These are phyloP conservation scores for Suillus tomentosus DNA, from an alignment of 768 basidiomycete genomes.

Conservation along the genomic window DNA sequence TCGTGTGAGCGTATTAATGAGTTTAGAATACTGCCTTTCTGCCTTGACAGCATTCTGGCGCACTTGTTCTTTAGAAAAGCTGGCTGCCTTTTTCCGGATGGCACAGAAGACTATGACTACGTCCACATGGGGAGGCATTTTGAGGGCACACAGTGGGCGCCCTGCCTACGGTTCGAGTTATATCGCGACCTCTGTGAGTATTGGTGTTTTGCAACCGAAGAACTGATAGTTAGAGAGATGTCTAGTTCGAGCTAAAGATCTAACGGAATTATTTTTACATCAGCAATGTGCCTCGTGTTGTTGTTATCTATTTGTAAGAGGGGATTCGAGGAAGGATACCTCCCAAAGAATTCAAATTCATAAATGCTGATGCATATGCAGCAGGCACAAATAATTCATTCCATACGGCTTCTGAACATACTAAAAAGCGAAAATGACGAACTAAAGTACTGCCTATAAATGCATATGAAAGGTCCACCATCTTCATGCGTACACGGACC, in stretches of 20 bases:
- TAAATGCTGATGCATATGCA: not conserved
- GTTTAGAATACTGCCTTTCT: slow-evolving; percentile 65
- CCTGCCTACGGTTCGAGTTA: not conserved
- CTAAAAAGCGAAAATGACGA: slow-evolving; percentile 1
- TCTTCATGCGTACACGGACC: slow-evolving; percentile 4
- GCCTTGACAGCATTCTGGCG: slow-evolving; percentile 64
- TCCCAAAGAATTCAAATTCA: no score
- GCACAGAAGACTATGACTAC: slow-evolving; percentile 73
- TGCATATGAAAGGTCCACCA: slow-evolving; percentile 11
- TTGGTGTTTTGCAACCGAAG: not conserved
- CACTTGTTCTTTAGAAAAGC: slow-evolving; percentile 61
- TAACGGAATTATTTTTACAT: not conserved
- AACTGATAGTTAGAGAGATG: not conserved
- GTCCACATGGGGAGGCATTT: slow-evolving; percentile 62
- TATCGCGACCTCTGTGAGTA: not conserved
- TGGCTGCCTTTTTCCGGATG: slow-evolving; percentile 31
- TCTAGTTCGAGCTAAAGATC: not conserved
- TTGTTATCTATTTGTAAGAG: not conserved
- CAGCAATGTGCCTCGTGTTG: not conserved
- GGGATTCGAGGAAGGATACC: no score
- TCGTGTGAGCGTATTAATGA: slow-evolving; percentile 60
- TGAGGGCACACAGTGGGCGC: not conserved
- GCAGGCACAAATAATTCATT: not conserved
- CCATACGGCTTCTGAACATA: slow-evolving; percentile 3
- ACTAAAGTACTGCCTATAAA: slow-evolving; percentile 9